Percentiles rank a stretch among this genome's conserved stretches.
Conservation (phyloP, 805 yeast genomes). For the Sungouiozyma intestinalis region DNA sequence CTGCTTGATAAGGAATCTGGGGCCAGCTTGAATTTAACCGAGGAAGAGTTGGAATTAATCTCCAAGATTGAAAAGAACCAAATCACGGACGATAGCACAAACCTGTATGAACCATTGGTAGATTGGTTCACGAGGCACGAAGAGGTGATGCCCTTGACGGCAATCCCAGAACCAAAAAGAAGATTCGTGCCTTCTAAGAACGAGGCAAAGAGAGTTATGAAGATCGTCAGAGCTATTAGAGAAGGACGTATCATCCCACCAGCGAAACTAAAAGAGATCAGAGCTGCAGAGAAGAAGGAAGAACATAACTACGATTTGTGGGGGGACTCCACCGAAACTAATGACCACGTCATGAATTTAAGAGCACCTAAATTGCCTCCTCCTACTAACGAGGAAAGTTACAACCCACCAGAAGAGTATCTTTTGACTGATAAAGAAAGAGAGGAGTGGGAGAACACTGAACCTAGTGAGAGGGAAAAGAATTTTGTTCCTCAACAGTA, state of each 20-base stretch:
- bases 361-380: slow-evolving; percentile 95
- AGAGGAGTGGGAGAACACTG: slow-evolving; percentile 56
- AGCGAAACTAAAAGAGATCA: slow-evolving; percentile 40
- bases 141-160: slow-evolving; percentile 85
- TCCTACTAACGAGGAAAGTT: slow-evolving; percentile 92
- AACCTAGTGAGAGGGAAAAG: slow-evolving; percentile 67
- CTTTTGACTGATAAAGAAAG: slow-evolving; percentile 69
- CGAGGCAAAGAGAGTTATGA: slow-evolving; percentile 94
- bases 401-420: slow-evolving; percentile 96
- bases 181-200: slow-evolving; percentile 94
- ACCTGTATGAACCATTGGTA: slow-evolving; percentile 88
- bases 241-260: slow-evolving; percentile 90
- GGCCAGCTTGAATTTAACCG: slow-evolving; percentile 63
- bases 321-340: slow-evolving; percentile 53
- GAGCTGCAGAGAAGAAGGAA: slow-evolving; percentile 42
- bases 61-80: slow-evolving; percentile 77
- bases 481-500: slow-evolving; percentile 78
- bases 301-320: slow-evolving; percentile 68
- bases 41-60: slow-evolving; percentile 83
- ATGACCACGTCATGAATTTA: slow-evolving; percentile 79
- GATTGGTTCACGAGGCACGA: slow-evolving; percentile 89
- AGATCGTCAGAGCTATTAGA: slow-evolving; percentile 89
- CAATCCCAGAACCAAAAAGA: slow-evolving; percentile 94
- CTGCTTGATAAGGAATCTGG: slow-evolving; percentile 86
- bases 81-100: slow-evolving; percentile 63